phyloP scores from a whole-genome alignment of 345 rosid genomes.

The Eucalyptus paniculata region DNA sequence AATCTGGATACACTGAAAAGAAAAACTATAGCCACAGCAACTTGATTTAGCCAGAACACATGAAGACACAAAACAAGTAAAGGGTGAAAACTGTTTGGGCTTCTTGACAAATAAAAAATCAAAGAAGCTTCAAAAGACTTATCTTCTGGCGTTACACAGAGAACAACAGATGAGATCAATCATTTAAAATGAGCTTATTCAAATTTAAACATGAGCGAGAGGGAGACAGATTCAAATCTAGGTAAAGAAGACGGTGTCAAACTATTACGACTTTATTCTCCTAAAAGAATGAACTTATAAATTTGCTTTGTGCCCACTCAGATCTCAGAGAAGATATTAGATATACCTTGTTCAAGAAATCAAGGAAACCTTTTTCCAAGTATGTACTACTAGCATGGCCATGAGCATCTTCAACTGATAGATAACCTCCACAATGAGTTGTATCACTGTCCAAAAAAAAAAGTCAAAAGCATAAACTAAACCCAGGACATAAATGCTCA shows the following conservation, averaged over 20 bases:
- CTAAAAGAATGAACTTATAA: neutral
- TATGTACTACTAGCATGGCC: slow-evolving; percentile 23
- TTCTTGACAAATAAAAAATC: neutral
- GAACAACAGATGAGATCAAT: neutral
- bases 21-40: neutral
- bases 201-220: neutral
- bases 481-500: neutral
- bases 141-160: neutral
- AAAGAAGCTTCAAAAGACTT: neutral
- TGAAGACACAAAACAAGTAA: neutral
- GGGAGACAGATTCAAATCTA: neutral
- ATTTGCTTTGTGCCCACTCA: neutral
- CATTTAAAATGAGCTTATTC: neutral
- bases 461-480: neutral
- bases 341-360: slow-evolving; percentile 62
- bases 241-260: neutral
- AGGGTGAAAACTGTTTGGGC: neutral
- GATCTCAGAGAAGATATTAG: neutral
- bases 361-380: slow-evolving; percentile 68
- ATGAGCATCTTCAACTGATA: slow-evolving; percentile 48
- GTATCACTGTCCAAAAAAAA: neutral
- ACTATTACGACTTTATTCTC: neutral
- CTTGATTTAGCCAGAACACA: neutral
- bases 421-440: slow-evolving; percentile 33
- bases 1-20: neutral